Evolutionary conservation across 257 asterid species (phyloP).

Genomic region (Misopates orontium): DNA sequence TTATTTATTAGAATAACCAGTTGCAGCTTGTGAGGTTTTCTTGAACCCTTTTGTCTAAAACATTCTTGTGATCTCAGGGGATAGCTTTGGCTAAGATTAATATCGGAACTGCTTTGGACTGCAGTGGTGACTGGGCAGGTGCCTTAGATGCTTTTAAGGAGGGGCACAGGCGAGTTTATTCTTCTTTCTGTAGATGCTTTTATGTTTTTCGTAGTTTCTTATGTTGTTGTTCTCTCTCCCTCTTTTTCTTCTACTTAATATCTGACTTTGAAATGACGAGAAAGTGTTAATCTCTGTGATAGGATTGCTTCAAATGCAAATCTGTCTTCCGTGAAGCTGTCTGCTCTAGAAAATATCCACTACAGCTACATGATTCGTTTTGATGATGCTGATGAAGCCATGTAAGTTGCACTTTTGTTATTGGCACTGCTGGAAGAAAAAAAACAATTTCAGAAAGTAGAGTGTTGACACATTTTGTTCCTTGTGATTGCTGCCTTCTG

Average conservation of each 20-base stretch:
- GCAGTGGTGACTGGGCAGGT: conserved; percentile 62
- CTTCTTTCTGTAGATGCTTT: conserved; percentile 11
- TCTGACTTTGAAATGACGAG: neutral
- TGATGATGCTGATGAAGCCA: conserved; percentile 78
- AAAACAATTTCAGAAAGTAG: conserved; percentile 8
- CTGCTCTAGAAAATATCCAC: conserved; percentile 94
- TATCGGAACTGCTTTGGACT: conserved; percentile 76
- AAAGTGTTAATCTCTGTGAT: conserved; percentile 30
- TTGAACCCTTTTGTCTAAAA: conserved; percentile 23
- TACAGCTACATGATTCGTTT: conserved; percentile 94
- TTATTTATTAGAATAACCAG: conserved; percentile 9
- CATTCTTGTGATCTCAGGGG: conserved; percentile 64
- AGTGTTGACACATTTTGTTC: neutral
- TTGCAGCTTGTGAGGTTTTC: too few relatives aligned
- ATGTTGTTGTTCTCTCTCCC: neutral
- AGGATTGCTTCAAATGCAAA: conserved; percentile 76
- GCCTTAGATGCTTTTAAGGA: conserved; percentile 78
- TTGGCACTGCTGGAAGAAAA: neutral
- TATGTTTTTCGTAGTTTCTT: neutral
- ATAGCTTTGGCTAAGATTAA: conserved; percentile 83
- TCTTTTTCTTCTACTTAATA: neutral
- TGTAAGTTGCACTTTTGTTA: conserved; percentile 42
- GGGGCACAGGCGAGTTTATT: conserved; percentile 77
- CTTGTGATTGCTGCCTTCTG: conserved; percentile 12
- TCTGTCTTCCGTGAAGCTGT: conserved; percentile 57